A percentile compares a stretch with the other conserved stretches of the same genome.
Evolutionary conservation across 805 yeast species (phyloP).

Genomic region (Cyberlindnera petersonii): DNA sequence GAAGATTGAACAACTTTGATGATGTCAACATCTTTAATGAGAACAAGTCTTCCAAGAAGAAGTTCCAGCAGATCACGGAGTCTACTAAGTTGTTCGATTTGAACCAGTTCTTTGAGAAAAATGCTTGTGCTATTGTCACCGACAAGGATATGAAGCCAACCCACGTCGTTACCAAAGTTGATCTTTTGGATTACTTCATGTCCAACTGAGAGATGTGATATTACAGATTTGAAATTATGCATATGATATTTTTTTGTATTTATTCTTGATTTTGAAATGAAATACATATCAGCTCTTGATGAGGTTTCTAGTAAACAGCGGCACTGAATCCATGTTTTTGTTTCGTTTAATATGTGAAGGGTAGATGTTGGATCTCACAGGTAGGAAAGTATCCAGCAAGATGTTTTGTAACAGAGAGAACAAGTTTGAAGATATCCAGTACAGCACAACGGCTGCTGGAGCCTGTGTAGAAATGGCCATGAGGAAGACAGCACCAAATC

Average conservation of each 20-base stretch:
- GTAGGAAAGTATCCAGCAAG: slow-evolving; percentile 48
- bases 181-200: slow-evolving; percentile 52
- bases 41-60: slow-evolving; percentile 58
- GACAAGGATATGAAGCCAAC: slow-evolving; percentile 66
- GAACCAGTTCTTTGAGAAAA: slow-evolving; percentile 77
- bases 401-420: slow-evolving; percentile 76
- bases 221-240: too few relatives aligned
- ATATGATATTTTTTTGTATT: too few relatives aligned
- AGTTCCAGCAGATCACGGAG: slow-evolving; percentile 61
- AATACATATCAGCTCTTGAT: not conserved
- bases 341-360: not conserved
- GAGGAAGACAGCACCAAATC: slow-evolving; percentile 72
- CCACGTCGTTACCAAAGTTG: slow-evolving; percentile 86
- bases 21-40: slow-evolving; percentile 60
- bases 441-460: slow-evolving; percentile 75
- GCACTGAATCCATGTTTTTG: slow-evolving; percentile 7
- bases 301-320: slow-evolving; percentile 10
- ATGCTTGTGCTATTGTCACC: slow-evolving; percentile 80
- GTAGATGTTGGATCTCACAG: slow-evolving; percentile 14
- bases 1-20: slow-evolving; percentile 58
- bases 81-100: slow-evolving; percentile 63
- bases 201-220: too few relatives aligned
- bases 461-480: slow-evolving; percentile 86
- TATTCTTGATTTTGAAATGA: not conserved
- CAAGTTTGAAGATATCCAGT: slow-evolving; percentile 85